Base-by-base conservation (phyloP, 352 stramenopile species). In the Phytophthora crassamura region DNA sequence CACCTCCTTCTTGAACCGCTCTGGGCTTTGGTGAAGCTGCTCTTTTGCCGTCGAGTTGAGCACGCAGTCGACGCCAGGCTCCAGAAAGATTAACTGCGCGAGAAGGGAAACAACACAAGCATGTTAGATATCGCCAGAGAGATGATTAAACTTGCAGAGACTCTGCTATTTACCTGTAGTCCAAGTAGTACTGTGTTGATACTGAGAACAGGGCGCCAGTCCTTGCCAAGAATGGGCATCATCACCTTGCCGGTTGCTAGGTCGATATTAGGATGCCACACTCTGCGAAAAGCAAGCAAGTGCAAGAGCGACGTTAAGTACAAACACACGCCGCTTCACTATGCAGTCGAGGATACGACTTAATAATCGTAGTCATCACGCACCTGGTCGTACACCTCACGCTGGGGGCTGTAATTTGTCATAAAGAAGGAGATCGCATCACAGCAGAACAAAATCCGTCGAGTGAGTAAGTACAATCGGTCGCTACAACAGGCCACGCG, bases 191-290 rank as follows among this genome's bases (percentile, higher is more conserved):
- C 87, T 7, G 88, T 90, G 57, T 93, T 95, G 72, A 95, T 94
- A 33, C 77, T 93, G 22, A 95, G 71, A 15, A 95, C 88, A 32
- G 88, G 88, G 4, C 88, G 81, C 88, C 88, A 95, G 64, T 95
- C 88, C 15, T 85, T 88, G 33, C 82, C 88, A 4, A 95, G 65
- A 56, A 95, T 95, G 32, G 88, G 67, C 72, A 95, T 92, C 88
- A 95, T 95, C 41, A 95, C 88, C 18, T 79, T 86, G 11, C 88
- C 88, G 4, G 81, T 91, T 5, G 78, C 42, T 3, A 85, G 60
- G 61, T 95, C 88, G 18, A 95, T 81, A 57, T 94, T 95, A 1
- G 88, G 88, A 78, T 95, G 88, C 88, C 88, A 95, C 18, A 91
- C 81, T 69, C 88, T 93, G 56, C 9, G 25, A 61, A 33, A 43